Base-by-base conservation (phyloP, 2,329 filamentous ascomycete genomes). In the Celoporthe dispersa region DNA sequence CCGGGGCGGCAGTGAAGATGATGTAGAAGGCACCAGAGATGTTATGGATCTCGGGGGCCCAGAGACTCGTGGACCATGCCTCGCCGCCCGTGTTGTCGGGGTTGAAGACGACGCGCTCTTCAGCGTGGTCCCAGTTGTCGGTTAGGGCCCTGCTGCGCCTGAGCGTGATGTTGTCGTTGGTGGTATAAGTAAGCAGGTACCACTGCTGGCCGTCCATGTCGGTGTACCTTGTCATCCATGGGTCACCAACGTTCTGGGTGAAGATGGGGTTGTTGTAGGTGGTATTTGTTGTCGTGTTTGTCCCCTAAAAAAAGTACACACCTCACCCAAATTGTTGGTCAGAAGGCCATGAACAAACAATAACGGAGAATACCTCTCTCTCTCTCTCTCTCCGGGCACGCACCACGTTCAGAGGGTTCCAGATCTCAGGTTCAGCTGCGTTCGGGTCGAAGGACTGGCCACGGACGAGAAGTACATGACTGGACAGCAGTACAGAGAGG, bases 191-290 rank as follows among this genome's bases (percentile, higher is more conserved):
- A 73, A 82, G 80, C 53, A 82, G 73, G 68, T 82, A 82, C 77
- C 79, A 81, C 28, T 76, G 76, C n/a, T 78, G 75, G 51, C 77
- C 77, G 57, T 74, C 71, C n/a, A 68, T 53, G n/a, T 63, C 61
- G 11, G 73, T 76, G 64, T 81, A 80, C 44, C 73, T 77, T 1
- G 79, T 78, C 74, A 82, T 81, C 74, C 79, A 82, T 9, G 81
- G 81, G 67, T 82, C 81, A 12, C 80, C 81, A 8, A 80, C 75
- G 53, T 81, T 80, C 19, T 76, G 64, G 8, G 79, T 79, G 75
- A 80, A 79, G 67, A 82, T 79, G 0, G 81, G 81, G 67, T 82
- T 82, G 14, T 77, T 80, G 69, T 77, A 82, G 1, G 80, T 82
- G 16, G 76, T 75, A 64, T 80, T 80, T 44, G 76, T 78, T 35